A percentile compares a stretch with the other conserved stretches of the same genome.
Evolutionary conservation across 2,329 filamentous ascomycete genomes (phyloP).

Genomic region (Colletotrichum spaethianum): DNA sequence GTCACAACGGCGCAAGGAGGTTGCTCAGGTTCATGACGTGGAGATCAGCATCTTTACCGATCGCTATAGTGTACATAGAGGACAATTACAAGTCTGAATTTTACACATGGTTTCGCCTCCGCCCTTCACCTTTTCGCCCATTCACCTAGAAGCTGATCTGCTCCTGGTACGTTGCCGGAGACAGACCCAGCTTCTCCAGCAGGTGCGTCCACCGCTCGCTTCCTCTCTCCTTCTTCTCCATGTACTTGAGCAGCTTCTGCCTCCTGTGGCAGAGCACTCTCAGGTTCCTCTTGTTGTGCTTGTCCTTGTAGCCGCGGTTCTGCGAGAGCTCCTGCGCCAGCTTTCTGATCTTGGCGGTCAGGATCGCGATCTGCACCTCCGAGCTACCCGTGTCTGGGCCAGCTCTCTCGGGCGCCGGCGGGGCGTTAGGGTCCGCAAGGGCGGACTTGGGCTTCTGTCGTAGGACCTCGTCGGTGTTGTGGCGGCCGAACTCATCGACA

Average conservation of each 20-base stretch:
- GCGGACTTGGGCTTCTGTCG: constrained; percentile 71
- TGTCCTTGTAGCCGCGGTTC: constrained; percentile 83
- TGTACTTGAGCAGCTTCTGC: constrained; percentile 89
- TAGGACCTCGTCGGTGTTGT: constrained; percentile 84
- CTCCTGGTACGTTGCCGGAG: constrained; percentile 89
- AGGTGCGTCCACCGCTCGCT: constrained; percentile 91
- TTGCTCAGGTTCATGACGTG: constrained; percentile 41
- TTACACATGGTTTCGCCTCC: constrained; percentile 52
- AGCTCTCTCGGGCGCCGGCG: constrained; percentile 69
- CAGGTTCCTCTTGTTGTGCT: constrained; percentile 93
- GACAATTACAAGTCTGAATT: constrained; percentile 58
- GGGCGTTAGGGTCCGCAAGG: constrained; percentile 54
- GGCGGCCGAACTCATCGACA: constrained; percentile 89
- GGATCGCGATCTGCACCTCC: constrained; percentile 96
- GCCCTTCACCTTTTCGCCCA: constrained; percentile 22
- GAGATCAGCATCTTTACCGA: constrained; percentile 43
- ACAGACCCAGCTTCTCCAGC: constrained; percentile 86
- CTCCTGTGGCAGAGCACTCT: constrained; percentile 87
- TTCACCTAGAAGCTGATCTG: constrained; percentile 81
- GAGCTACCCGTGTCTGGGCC: constrained; percentile 95
- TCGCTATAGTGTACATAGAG: constrained; percentile 65
- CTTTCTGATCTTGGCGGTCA: constrained; percentile 93
- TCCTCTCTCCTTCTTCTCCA: constrained; percentile 90
- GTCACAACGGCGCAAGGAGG: constrained; percentile 54
- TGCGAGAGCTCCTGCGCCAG: constrained; percentile 80